Conservation (phyloP, 192 early-diverging fungal species). For the Backusella tuberculispora region DNA sequence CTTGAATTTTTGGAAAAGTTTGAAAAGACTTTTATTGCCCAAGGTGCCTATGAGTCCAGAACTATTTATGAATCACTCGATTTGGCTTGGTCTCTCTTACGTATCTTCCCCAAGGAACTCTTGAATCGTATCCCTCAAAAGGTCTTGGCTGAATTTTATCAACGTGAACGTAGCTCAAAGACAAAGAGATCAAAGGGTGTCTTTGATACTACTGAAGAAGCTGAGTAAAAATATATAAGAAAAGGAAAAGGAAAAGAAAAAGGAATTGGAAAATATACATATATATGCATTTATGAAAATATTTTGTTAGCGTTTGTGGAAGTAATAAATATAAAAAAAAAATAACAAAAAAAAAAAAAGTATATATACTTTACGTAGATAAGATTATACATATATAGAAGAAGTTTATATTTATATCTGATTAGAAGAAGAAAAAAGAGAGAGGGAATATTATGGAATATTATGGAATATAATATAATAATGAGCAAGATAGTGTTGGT, state of each 20-base stretch:
- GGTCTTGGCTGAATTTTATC: slow-evolving; percentile 93
- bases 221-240: neutral
- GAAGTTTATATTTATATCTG: too few species aligned
- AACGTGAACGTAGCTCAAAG: slow-evolving; percentile 66
- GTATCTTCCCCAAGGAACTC: slow-evolving; percentile 99
- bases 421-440: too few species aligned
- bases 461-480: too few species aligned
- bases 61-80: slow-evolving; percentile 98
- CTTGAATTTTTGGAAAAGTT: slow-evolving; percentile 99
- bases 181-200: slow-evolving; percentile 51
- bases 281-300: neutral
- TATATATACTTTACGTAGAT: slow-evolving; percentile 2
- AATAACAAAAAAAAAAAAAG: too few species aligned
- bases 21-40: slow-evolving; percentile 96
- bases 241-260: neutral
- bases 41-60: slow-evolving; percentile 95
- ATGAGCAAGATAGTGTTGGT: too few species aligned
- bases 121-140: slow-evolving; percentile 99
- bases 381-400: neutral
- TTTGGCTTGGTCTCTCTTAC: slow-evolving; percentile 95
- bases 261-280: neutral
- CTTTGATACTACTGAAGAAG: slow-evolving; percentile 43
- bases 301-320: neutral
- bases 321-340: slow-evolving; percentile 13
- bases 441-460: too few species aligned